Percentiles rank a stretch among this genome's conserved stretches.
Evolutionary conservation across 2,329 filamentous ascomycete species (phyloP).

Genomic region (Raffaelea albimanens): DNA sequence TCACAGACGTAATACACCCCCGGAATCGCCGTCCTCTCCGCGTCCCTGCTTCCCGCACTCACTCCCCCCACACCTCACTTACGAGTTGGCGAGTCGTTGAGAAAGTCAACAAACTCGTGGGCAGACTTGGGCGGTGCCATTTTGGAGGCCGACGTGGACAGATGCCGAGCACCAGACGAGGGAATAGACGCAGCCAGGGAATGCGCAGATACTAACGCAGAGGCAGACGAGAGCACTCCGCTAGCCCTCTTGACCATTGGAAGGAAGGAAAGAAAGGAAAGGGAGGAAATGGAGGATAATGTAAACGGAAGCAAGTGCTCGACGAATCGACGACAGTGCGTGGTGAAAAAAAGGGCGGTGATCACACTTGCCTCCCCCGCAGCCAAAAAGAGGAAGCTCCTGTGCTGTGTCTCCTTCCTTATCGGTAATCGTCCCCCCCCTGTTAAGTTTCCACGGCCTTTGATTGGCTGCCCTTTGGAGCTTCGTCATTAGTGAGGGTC

Average conservation of each 20-base stretch:
- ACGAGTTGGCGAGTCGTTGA: conserved; percentile 93
- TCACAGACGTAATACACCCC: too few relatives aligned
- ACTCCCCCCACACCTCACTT: too few relatives aligned
- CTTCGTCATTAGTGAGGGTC: too few relatives aligned
- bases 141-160: conserved; percentile 15
- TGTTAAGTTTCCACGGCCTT: too few relatives aligned
- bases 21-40: too few relatives aligned
- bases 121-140: conserved; percentile 51
- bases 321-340: background rate
- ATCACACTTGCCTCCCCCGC: too few relatives aligned
- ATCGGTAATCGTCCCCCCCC: too few relatives aligned
- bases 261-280: background rate
- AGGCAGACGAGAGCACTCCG: background rate
- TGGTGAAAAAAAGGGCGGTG: too few relatives aligned
- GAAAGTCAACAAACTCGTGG: conserved; percentile 82
- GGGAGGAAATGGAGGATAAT: background rate
- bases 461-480: too few relatives aligned
- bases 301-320: background rate
- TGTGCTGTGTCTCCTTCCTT: too few relatives aligned
- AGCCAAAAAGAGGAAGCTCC: too few relatives aligned
- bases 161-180: background rate
- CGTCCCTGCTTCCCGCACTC: too few relatives aligned
- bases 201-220: background rate
- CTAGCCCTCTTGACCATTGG: conserved; percentile 1
- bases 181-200: background rate